Base-by-base conservation (phyloP, 768 basidiomycete genomes). In the Tricholoma flavovirens region DNA sequence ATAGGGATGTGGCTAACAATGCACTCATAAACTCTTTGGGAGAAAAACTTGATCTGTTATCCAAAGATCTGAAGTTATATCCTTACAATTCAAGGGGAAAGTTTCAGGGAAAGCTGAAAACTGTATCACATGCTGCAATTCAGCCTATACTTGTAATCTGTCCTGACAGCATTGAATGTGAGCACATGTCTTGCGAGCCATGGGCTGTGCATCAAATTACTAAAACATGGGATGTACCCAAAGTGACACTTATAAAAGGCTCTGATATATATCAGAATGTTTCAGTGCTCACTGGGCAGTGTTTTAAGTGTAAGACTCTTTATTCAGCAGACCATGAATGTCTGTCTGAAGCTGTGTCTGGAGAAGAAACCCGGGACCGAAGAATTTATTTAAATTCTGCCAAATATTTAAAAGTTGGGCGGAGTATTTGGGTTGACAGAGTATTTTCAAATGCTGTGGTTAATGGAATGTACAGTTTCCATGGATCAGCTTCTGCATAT, bases 401-500 rank as follows among this genome's bases (percentile, higher is more conserved):
- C 4, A 33, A 33, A 33, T 33, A 8, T 48, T 26, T 62, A 9
- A 59, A 62, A 55, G 35, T 62, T 48, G 56, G 61, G 5, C 43
- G 33, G 40, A 29, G 15, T 19, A 4, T 59, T 7, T 62, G 61
- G 60, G 57, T 60, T 42, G 62, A 60, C 56, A 45, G 48, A 26
- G 33, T 49, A 8, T 60, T 60, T 43, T 59, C 60, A 24, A 46
- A 35, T 22, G 57, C 51, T 29, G 58, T 63, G 2, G 17, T 61
- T 5, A 61, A 57, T 63, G 58, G 43, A n/a, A 55, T 55, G n/a
- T 63, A 61, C 48, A 59, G 51, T 43, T 61, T 63, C 38, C 62
- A 61, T 61, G 60, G 58, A 56, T 63, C 60, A 32, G 48, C 58
- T 11, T 26, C 62, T 22, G 60, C 62, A 46, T 56, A 49, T 60